phyloP scores from a whole-genome alignment of 1,284 basidiomycete species.

The Puccinia hordei region DNA sequence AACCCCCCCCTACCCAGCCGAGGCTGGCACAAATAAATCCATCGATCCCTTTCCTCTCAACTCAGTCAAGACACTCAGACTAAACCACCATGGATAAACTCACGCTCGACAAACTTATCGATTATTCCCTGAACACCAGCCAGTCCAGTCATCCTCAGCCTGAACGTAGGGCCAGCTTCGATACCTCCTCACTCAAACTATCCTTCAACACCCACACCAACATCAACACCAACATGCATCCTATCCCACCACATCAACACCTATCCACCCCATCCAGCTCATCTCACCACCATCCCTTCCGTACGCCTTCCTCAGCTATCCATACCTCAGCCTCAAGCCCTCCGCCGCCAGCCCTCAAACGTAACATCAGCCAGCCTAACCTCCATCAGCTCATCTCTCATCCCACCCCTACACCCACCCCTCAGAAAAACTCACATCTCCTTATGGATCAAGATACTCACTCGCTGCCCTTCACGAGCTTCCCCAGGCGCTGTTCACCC shows the following conservation, averaged over 20 bases:
- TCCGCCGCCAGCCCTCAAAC: not conserved
- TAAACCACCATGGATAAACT: no score
- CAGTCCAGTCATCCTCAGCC: not conserved
- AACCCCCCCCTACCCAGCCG: no score
- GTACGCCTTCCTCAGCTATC: not conserved
- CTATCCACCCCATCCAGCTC: not conserved
- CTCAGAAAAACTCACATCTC: not conserved
- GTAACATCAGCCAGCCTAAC: not conserved
- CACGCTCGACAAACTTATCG: not conserved
- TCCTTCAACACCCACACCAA: not conserved
- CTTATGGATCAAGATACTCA: not conserved
- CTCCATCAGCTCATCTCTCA: not conserved
- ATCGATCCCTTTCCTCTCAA: no score
- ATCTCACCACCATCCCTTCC: not conserved
- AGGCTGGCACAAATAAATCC: no score
- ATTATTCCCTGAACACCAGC: not conserved
- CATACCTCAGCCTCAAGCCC: not conserved
- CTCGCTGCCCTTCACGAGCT: not conserved
- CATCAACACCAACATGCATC: not conserved
- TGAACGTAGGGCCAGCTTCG: conserved; percentile 3
- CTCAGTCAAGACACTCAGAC: no score
- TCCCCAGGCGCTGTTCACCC: not conserved
- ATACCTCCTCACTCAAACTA: not conserved
- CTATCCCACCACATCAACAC: not conserved
- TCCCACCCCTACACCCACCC: not conserved